phyloP scores from a whole-genome alignment of 2,329 filamentous ascomycete genomes.

The Colletotrichum sp. region DNA sequence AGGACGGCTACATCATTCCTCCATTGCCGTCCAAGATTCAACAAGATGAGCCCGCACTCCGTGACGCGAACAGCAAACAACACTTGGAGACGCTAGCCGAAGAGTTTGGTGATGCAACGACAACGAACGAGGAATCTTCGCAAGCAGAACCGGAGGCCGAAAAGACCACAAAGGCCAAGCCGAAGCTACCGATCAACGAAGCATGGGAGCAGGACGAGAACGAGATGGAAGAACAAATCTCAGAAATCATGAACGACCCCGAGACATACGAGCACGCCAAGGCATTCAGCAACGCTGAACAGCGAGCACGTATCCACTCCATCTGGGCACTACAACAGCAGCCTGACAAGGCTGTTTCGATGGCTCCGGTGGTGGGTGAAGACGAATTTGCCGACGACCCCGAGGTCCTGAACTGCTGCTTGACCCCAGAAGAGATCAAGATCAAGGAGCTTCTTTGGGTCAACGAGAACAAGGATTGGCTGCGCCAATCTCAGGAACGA shows the following conservation, averaged over 20 bases:
- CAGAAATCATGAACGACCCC: slow-evolving; percentile 70
- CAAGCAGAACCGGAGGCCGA: not conserved
- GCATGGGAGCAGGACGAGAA: slow-evolving; percentile 69
- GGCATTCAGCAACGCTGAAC: slow-evolving; percentile 62
- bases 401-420: slow-evolving; percentile 81
- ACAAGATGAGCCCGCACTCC: slow-evolving; percentile 12
- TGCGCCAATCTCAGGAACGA: slow-evolving; percentile 86
- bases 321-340: slow-evolving; percentile 55
- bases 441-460: slow-evolving; percentile 95
- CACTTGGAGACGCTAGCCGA: slow-evolving; percentile 16
- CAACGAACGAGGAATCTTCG: not conserved
- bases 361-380: slow-evolving; percentile 72
- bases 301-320: slow-evolving; percentile 59
- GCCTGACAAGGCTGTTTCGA: slow-evolving; percentile 54
- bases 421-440: slow-evolving; percentile 74
- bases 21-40: slow-evolving; percentile 17
- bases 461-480: slow-evolving; percentile 91
- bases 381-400: slow-evolving; percentile 89
- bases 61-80: slow-evolving; percentile 11
- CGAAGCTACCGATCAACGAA: slow-evolving; percentile 61
- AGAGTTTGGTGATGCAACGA: slow-evolving; percentile 17
- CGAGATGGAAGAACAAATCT: slow-evolving; percentile 73
- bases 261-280: slow-evolving; percentile 61
- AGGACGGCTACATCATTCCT: slow-evolving; percentile 24
- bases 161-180: slow-evolving; percentile 29